Evolutionary conservation across 139 green algal genomes (phyloP), one percentile per base, ranked within the genome.

Genomic region (Chlorella sp.): DNA sequence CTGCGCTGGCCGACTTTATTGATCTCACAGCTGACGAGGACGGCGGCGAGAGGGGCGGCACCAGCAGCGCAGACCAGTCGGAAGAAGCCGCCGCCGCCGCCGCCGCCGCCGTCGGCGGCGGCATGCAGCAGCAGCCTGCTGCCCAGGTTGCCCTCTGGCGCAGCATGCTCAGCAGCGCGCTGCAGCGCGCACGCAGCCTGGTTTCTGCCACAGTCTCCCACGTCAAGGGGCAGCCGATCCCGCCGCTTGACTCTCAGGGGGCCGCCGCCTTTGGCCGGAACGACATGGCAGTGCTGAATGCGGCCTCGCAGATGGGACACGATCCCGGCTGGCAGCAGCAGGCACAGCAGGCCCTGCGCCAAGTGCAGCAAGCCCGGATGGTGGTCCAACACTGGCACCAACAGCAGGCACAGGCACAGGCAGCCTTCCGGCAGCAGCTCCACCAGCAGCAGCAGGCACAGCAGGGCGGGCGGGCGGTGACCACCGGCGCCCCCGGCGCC

Each of bases 1-100:
- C 75, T 14, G 36, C 28, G n/a, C n/a, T 81, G 34, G 34, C n/a
- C 5, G 75, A 81, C 15, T 53, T 81, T 34, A 81, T 81, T 12
- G 75, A 81, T 39, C 75, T 81, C 34, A 81, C 75, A 30, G 75
- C 75, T 15, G 75, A 81, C n/a, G 75, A 81, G n/a, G 75, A 48
- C 11, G 75, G 34, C 75, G 34, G 37, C 75, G 14, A 30, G 16
- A 11, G 71, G 30, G 71, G 2, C n/a, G 75, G n/a, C 18, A 39
- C 34, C 34, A 34, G 1, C 36, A 39, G 75, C 34, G 34, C 11
- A 9, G 75, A 21, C 75, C 11, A 4, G 11, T 37, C 73, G 4
- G 7, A 3, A 22, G n/a, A 0, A 34, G 75, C 34, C 75, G 75
- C 34, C 75, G 34, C 34, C 2, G 75, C 75, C 3, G 75, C 75